Percentiles rank a stretch among this genome's conserved stretches.
Evolutionary conservation across 805 yeast genomes (phyloP).

Genomic region (Grigorovia transvaalensis): DNA sequence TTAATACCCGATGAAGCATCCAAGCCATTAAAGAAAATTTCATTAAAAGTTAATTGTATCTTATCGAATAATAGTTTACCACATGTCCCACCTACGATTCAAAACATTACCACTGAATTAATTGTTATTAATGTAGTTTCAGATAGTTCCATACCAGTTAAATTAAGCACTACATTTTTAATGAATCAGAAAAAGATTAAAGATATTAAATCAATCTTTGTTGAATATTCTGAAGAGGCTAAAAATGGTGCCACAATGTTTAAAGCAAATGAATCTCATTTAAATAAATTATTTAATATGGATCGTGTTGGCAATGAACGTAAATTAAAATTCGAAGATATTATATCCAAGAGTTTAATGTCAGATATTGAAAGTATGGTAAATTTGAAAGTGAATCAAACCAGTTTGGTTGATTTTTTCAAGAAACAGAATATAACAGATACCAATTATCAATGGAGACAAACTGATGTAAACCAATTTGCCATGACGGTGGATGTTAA

Average conservation of each 20-base stretch:
- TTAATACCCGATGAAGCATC: constrained; percentile 24
- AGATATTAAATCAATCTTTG: constrained; percentile 18
- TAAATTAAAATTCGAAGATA: constrained; percentile 23
- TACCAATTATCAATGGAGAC: constrained; percentile 1
- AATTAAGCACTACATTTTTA: constrained; percentile 28
- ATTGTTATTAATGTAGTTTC: constrained; percentile 29
- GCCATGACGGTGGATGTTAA: constrained; percentile 31
- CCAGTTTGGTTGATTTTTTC: constrained; percentile 19
- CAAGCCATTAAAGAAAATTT: constrained; percentile 18
- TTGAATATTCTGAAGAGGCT: constrained; percentile 7
- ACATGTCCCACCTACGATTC: constrained; percentile 25
- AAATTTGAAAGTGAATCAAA: constrained; percentile 14
- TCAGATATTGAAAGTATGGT: constrained; percentile 27
- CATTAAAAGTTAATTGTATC: constrained; percentile 25
- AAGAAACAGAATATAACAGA: constrained; percentile 14
- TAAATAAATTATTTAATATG: constrained; percentile 21
- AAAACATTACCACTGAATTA: constrained; percentile 23
- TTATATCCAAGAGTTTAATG: constrained; percentile 18
- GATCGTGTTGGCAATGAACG: constrained; percentile 12
- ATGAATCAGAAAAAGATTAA: constrained; percentile 16
- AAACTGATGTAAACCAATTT: constrained; percentile 8
- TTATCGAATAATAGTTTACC: constrained; percentile 25
- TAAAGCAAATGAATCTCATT: constrained; percentile 11
- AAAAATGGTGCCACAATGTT: constrained; percentile 12
- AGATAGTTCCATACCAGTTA: constrained; percentile 32